Conservation (phyloP, 345 rosid species). For the Stellera chamaejasme region DNA sequence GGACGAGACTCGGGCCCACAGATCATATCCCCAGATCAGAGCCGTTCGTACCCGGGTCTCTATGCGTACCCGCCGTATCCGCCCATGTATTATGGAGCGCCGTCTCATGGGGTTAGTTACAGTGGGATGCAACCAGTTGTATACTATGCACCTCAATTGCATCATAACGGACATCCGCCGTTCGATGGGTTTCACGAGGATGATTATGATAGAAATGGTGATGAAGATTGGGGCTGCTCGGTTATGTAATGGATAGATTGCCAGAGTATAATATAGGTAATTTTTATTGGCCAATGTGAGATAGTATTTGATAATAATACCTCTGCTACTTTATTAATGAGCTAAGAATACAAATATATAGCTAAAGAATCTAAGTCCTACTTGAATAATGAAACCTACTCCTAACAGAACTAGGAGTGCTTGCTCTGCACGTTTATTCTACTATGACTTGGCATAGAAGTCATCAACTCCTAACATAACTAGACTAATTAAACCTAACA, state of each 20-base stretch:
- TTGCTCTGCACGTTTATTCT: too few species aligned
- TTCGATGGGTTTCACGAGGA: conserved; percentile 6
- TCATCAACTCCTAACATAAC: not conserved
- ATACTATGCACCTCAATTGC: conserved; percentile 20
- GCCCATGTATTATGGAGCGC: conserved; percentile 22
- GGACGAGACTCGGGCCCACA: conserved; percentile 14
- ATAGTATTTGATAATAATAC: too few species aligned
- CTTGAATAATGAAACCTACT: too few species aligned
- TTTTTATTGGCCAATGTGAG: too few species aligned
- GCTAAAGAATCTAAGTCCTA: too few species aligned
- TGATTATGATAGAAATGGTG: conserved; percentile 10
- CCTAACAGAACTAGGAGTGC: too few species aligned
- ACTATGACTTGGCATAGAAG: too few species aligned
- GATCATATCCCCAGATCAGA: conserved; percentile 9
- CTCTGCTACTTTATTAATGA: too few species aligned
- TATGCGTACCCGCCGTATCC: conserved; percentile 18
- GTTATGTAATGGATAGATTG: conserved; percentile 28
- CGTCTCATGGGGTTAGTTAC: conserved; percentile 31
- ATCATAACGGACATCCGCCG: conserved; percentile 20
- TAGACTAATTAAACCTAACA: too few species aligned
- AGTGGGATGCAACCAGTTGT: conserved; percentile 25
- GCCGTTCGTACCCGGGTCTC: conserved; percentile 15
- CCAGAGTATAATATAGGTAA: too few species aligned
- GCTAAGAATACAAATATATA: too few species aligned
- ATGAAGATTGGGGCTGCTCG: conserved; percentile 29